phyloP scores from a whole-genome alignment of 768 basidiomycete genomes.

The Trametes meyenii region DNA sequence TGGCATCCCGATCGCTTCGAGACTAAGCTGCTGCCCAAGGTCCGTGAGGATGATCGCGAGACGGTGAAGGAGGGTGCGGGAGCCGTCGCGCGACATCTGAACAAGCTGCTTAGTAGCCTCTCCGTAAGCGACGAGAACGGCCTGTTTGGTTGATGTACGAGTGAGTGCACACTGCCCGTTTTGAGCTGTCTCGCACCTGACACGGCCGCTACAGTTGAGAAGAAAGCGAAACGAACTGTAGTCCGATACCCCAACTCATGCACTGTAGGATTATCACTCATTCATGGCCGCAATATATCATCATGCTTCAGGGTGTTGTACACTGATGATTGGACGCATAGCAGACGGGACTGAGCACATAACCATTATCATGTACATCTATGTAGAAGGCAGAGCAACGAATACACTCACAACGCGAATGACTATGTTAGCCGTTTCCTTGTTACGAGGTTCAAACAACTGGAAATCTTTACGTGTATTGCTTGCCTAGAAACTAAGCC shows the following conservation, averaged over 20 bases:
- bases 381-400: constrained; percentile 11
- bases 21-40: constrained; percentile 64
- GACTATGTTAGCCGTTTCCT: neutral
- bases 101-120: constrained; percentile 54
- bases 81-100: constrained; percentile 67
- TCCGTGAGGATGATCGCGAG: constrained; percentile 63
- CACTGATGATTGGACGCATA: constrained; percentile 15
- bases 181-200: neutral
- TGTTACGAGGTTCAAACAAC: neutral
- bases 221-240: constrained; percentile 21
- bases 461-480: too few relatives aligned
- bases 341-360: constrained; percentile 19
- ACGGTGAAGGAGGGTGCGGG: constrained; percentile 75
- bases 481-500: too few relatives aligned
- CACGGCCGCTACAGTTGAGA: constrained; percentile 2
- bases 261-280: constrained; percentile 26
- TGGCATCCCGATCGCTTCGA: constrained; percentile 90
- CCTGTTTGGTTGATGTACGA: constrained; percentile 36
- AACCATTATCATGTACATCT: constrained; percentile 15
- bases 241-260: constrained; percentile 27
- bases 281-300: constrained; percentile 16
- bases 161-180: constrained; percentile 7
- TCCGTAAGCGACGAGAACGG: constrained; percentile 33
- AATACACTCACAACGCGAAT: constrained; percentile 1
- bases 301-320: constrained; percentile 15